Evolutionary conservation across 768 basidiomycete genomes (phyloP).

Genomic region (Termitomyces sp.): DNA sequence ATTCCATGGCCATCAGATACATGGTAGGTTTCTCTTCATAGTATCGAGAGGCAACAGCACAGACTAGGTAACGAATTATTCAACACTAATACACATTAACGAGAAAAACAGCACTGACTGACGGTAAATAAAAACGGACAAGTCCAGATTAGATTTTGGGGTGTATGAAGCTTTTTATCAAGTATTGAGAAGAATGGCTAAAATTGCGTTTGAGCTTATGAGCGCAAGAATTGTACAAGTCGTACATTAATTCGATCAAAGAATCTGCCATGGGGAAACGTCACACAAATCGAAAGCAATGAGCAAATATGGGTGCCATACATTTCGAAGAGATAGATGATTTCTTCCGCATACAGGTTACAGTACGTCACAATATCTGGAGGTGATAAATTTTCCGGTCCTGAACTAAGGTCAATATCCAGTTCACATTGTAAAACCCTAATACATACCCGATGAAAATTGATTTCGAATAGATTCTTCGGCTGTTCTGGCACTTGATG

Average conservation of each 20-base stretch:
- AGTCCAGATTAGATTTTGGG: conserved; percentile 44
- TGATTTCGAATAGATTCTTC: conserved; percentile 30
- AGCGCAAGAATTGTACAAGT: not conserved
- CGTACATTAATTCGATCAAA: conserved; percentile 49
- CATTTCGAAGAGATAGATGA: conserved; percentile 47
- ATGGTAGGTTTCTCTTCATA: conserved; percentile 50
- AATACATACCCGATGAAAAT: conserved; percentile 25
- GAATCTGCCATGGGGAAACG: conserved; percentile 27
- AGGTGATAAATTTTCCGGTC: conserved; percentile 14
- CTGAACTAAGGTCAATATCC: not conserved
- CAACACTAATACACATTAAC: not conserved
- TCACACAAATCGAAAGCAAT: not conserved
- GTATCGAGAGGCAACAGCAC: conserved; percentile 64
- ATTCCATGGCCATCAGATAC: conserved; percentile 52
- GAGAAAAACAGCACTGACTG: conserved; percentile 30
- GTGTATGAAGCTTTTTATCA: conserved; percentile 51
- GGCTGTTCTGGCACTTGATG: conserved; percentile 24
- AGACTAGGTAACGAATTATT: conserved; percentile 35
- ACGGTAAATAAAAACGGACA: conserved; percentile 58
- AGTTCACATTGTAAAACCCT: not conserved
- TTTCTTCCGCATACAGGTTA: conserved; percentile 43
- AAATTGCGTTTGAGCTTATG: conserved; percentile 18
- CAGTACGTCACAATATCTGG: conserved; percentile 46
- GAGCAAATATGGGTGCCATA: conserved; percentile 20
- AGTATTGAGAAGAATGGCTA: conserved; percentile 55